These are phyloP conservation scores for Diaporthe nobilis DNA, from an alignment of 2,329 filamentous ascomycete genomes.

Conservation along the genomic window DNA sequence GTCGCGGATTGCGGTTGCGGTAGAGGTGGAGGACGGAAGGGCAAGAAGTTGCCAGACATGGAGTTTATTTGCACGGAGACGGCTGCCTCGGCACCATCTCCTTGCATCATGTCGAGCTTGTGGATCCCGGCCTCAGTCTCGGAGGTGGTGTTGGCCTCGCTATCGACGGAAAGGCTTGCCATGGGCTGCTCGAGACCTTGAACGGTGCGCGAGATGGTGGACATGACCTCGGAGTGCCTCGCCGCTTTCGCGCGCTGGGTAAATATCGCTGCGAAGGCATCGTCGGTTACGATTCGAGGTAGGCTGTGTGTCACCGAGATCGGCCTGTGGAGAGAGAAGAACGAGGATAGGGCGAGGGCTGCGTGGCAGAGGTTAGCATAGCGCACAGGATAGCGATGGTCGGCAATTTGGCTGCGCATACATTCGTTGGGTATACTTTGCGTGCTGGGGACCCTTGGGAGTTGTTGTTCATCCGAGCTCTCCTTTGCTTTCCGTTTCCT, in stretches of 20 bases:
- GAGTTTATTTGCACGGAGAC: conserved; percentile 77
- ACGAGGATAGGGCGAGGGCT: conserved; percentile 91
- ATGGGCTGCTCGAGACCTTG: conserved; percentile 72
- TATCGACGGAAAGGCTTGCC: conserved; percentile 64
- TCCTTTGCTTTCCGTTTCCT: conserved; percentile 72
- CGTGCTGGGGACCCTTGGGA: conserved; percentile 83
- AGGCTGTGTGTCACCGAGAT: conserved; percentile 90
- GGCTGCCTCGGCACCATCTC: conserved; percentile 70
- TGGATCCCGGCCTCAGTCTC: conserved; percentile 63
- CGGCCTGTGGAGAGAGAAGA: conserved; percentile 96
- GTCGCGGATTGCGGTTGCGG: conserved; percentile 71
- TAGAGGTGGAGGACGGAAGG: conserved; percentile 87
- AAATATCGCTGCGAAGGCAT: conserved; percentile 90
- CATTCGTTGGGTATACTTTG: conserved; percentile 79
- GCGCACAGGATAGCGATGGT: conserved; percentile 28
- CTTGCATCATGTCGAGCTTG: conserved; percentile 67
- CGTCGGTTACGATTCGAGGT: conserved; percentile 78
- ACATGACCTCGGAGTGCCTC: conserved; percentile 74
- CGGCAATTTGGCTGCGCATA: conserved; percentile 53
- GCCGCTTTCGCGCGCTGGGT: conserved; percentile 65
- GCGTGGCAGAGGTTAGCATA: conserved; percentile 55
- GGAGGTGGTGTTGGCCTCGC: conserved; percentile 49
- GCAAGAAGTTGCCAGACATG: conserved; percentile 79
- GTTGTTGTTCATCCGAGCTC: conserved; percentile 61
- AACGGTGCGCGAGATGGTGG: conserved; percentile 74